Percentiles rank a stretch among this genome's conserved stretches.
Evolutionary conservation across 805 yeast genomes (phyloP).

Genomic region (Kluyveromyces siamensis): DNA sequence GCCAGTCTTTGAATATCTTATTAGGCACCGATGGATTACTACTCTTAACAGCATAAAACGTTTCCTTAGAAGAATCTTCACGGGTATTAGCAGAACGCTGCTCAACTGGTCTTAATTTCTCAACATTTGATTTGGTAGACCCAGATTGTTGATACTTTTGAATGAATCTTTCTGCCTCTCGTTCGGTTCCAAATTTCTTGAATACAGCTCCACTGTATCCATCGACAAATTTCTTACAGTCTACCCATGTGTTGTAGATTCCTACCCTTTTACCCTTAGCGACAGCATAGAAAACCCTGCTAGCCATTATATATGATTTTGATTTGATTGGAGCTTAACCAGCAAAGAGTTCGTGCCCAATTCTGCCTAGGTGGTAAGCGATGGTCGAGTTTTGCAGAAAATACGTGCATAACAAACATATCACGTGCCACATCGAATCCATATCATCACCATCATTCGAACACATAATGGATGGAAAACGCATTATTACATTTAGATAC

Average conservation of each 20-base stretch:
- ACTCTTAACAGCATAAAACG: constrained; percentile 19
- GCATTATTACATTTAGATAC: too few species aligned
- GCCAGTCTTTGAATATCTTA: constrained; percentile 26
- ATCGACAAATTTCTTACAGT: constrained; percentile 40
- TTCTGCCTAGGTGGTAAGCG: too few species aligned
- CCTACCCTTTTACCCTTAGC: constrained; percentile 46
- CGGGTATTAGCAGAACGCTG: constrained; percentile 3
- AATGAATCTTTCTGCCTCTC: constrained; percentile 44
- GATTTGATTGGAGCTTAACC: background rate
- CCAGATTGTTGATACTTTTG: constrained; percentile 1
- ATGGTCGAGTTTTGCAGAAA: too few species aligned
- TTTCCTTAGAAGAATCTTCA: background rate
- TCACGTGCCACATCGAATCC: too few species aligned
- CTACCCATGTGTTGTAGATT: constrained; percentile 51
- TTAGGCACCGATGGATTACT: constrained; percentile 17
- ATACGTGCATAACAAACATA: too few species aligned
- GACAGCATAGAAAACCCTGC: constrained; percentile 42
- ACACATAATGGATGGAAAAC: too few species aligned
- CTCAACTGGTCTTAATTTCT: background rate
- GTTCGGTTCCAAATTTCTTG: constrained; percentile 42
- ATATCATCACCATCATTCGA: too few species aligned
- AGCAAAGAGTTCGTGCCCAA: too few species aligned
- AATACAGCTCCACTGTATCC: constrained; percentile 50
- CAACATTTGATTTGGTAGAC: background rate
- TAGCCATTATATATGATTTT: constrained; percentile 7